Conservation (phyloP, 768 basidiomycete species). For the Phylloporus rhodoxanthus region DNA sequence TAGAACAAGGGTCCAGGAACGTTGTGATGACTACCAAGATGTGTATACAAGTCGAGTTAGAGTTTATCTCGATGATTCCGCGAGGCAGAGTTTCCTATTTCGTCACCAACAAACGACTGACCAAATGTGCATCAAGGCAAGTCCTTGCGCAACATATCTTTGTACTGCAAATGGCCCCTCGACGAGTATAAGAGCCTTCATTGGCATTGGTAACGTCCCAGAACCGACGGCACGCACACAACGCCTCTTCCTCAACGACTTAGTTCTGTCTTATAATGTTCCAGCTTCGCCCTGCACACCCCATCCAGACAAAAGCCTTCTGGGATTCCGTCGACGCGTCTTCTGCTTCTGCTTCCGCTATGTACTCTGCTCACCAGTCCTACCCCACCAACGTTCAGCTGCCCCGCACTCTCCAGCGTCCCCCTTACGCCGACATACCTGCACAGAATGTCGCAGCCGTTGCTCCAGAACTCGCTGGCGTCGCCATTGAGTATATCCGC, state of each 20-base stretch:
- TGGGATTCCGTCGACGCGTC: constrained; percentile 31
- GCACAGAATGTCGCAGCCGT: constrained; percentile 50
- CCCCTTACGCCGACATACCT: constrained; percentile 52
- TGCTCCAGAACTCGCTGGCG: constrained; percentile 43
- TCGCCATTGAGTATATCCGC: constrained; percentile 61
- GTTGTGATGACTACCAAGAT: constrained; percentile 28
- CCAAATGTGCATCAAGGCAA: constrained; percentile 30
- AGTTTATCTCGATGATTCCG: constrained; percentile 16
- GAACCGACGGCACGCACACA: constrained; percentile 12
- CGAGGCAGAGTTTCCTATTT: constrained; percentile 25
- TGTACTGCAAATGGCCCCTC: constrained; percentile 26
- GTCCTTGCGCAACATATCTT: constrained; percentile 29
- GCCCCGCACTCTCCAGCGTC: constrained; percentile 65
- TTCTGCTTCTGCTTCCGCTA: constrained; percentile 18
- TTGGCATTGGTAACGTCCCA: constrained; percentile 10
- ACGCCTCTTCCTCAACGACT: constrained; percentile 14
- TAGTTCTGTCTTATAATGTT: constrained; percentile 28
- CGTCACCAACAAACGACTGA: constrained; percentile 30
- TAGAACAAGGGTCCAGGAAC: constrained; percentile 26
- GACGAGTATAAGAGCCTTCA: constrained; percentile 27
- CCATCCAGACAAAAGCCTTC: constrained; percentile 33
- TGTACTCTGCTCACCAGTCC: constrained; percentile 28
- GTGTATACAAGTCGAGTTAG: constrained; percentile 12
- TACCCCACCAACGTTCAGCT: constrained; percentile 48
- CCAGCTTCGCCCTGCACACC: constrained; percentile 32